Evolutionary conservation across 192 early-diverging fungal species (phyloP), one percentile per base, ranked within the genome.

Genomic region (Coemansia sp.): DNA sequence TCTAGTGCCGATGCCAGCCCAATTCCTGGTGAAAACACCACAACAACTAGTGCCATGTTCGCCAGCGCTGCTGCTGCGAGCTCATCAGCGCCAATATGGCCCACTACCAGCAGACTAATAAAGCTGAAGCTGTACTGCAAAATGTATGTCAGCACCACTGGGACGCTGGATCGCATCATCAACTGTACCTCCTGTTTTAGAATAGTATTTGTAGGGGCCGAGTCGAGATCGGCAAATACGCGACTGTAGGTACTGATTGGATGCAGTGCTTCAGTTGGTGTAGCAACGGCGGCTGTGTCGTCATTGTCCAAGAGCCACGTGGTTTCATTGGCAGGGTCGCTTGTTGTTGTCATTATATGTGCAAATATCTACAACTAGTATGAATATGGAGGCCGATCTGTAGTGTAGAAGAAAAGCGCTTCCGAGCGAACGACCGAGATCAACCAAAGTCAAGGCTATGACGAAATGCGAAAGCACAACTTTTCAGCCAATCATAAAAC

Each of bases 1-100:
- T 93, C 92, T 12, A 93, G 76, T 0, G 91, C 90, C 2, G 89
- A 84, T 4, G 87, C 81, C 22, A 87, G 81, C 10, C 92, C 92
- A 27, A 90, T 82, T 6, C 83, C 83, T 37, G 91, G 81, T 43
- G 86, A 86, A 70, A 85, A 90, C 11, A 86, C 87, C 2, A 85
- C 82, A 11, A 92, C 86, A 3, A 86, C 81, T 6, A 87, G 86
- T 58, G 87, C 89, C 90, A 91, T 91, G 50, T 86, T 84, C 7
- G 80, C 89, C 57, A 93, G 72, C 3, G 90, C 86, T 0, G 89
- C 82, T 0, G 89, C 88, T 6, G 88, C 90, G 23, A 93, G 72
- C 76, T 91, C 87, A 35, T 80, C 69, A 19, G 87, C 60, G n/a
- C 85, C 85, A 35, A 88, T 73, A 61, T 87, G 89, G 7, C 90